Evolutionary conservation across 345 rosid genomes (phyloP), one percentile per base, ranked within the genome.

Genomic region (Pistacia vera): DNA sequence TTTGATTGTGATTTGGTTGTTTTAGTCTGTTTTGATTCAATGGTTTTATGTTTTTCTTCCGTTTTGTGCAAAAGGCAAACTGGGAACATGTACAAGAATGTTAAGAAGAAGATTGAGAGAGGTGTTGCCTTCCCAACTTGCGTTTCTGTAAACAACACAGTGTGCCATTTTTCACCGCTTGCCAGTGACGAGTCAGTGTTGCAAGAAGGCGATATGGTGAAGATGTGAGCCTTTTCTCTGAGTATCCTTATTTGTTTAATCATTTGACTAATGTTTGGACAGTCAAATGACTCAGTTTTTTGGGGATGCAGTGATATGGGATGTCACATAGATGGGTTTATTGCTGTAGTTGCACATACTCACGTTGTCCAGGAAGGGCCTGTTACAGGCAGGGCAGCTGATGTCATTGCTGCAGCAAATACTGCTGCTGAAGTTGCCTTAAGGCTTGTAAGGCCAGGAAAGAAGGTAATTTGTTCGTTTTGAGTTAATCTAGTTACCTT

Each of bases 71-170:
- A 20, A 81, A 94, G 99, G 82, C 97, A 92, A 92, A 83, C 97
- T 2, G 93, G 90, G 11, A 92, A 82, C 72, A 88, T 92, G 99
- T 94, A 94, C 84, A 94, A 97, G 91, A 94, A 92, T 82, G 90
- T 70, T 52, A 94, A 97, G 95, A 94, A 82, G 89, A 92, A 97
- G 95, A 92, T 94, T 60, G 95, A 92, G 64, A 79, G 88, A 75
- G 99, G 99, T 68, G 92, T 94, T 49, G 99, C 99, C 6, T 97
- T 97, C 68, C 99, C 99, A 0, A 94, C 98, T 22, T 94, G 97
- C 41, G 66, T 97, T 66, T 97, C 99, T 41, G 97, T 94, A 11
- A 97, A 97, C 88, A 90, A 90, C 82, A 89, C 87, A 1, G 88
- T 97, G 9, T 89, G 97, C 54, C 99, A 97, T 86, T 92, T 83